These are phyloP conservation scores for Fusarium oxysporum DNA, from an alignment of 2,329 filamentous ascomycete species.

Conservation along the genomic window DNA sequence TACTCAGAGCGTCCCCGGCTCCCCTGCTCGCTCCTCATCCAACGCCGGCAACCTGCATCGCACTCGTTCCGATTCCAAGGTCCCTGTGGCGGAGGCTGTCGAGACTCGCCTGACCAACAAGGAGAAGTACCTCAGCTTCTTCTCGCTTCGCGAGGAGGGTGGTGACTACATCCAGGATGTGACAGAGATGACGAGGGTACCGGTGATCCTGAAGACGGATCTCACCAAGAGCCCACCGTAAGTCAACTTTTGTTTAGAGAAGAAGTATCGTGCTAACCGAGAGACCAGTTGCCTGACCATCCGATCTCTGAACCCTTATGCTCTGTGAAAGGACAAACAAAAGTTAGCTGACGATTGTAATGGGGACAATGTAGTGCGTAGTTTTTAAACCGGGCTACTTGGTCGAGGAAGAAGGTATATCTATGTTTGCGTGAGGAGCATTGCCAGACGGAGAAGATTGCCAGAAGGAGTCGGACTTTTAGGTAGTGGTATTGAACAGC, in stretches of 20 bases:
- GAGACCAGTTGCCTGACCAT: constrained; percentile 79
- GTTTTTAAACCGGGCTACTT: constrained; percentile 17
- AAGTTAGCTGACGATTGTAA: constrained; percentile 22
- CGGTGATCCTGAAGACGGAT: constrained; percentile 98
- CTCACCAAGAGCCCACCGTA: constrained; percentile 99
- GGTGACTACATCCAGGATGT: constrained; percentile 99
- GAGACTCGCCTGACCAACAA: constrained; percentile 89
- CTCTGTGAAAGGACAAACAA: constrained; percentile 58
- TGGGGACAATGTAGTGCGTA: constrained; percentile 16
- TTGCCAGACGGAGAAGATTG: constrained; percentile 25
- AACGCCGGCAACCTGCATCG: constrained; percentile 79
- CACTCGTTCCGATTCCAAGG: constrained; percentile 93
- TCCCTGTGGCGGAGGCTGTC: constrained; percentile 77
- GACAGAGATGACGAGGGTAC: constrained; percentile 95
- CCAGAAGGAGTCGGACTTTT: constrained; percentile 35
- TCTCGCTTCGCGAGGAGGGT: constrained; percentile 89
- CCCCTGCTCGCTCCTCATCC: constrained; percentile 81
- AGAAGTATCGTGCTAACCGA: constrained; percentile 38
- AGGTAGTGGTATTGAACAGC: constrained; percentile 10
- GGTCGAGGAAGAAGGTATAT: constrained; percentile 14
- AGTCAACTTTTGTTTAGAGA: constrained; percentile 60
- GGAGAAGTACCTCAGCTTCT: constrained; percentile 94
- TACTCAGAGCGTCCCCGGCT: constrained; percentile 94
- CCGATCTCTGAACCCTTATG: constrained; percentile 83
- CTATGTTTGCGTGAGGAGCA: constrained; percentile 19